Conservation (phyloP, 2,329 filamentous ascomycete genomes). For the Clarireedia hainanense region DNA sequence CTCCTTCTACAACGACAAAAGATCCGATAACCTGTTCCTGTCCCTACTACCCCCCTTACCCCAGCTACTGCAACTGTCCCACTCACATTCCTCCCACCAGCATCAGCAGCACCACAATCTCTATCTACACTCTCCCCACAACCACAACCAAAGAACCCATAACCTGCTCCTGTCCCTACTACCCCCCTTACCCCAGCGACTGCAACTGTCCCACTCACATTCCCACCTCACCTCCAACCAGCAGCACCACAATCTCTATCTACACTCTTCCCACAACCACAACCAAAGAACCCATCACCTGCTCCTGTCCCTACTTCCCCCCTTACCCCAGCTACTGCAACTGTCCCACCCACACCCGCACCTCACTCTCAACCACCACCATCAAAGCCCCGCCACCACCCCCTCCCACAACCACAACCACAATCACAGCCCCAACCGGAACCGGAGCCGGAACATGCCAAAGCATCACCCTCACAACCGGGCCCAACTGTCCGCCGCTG, state of each 20-base stretch:
- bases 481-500: neutral
- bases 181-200: neutral
- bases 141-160: neutral
- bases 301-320: slow-evolving; percentile 1
- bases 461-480: neutral
- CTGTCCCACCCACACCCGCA: neutral
- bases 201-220: neutral
- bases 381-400: neutral
- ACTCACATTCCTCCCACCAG: neutral
- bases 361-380: neutral
- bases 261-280: neutral
- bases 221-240: neutral
- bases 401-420: neutral
- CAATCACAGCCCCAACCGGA: neutral
- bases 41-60: slow-evolving; percentile 2
- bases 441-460: neutral
- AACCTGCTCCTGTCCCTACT: slow-evolving; percentile 1
- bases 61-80: neutral
- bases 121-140: neutral
- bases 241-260: neutral
- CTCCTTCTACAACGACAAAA: neutral
- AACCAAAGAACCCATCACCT: neutral
- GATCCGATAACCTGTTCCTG: neutral
- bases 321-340: neutral
- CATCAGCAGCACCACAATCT: neutral